phyloP scores from a whole-genome alignment of 2,329 filamentous ascomycete species.

The Penicillium sp. region DNA sequence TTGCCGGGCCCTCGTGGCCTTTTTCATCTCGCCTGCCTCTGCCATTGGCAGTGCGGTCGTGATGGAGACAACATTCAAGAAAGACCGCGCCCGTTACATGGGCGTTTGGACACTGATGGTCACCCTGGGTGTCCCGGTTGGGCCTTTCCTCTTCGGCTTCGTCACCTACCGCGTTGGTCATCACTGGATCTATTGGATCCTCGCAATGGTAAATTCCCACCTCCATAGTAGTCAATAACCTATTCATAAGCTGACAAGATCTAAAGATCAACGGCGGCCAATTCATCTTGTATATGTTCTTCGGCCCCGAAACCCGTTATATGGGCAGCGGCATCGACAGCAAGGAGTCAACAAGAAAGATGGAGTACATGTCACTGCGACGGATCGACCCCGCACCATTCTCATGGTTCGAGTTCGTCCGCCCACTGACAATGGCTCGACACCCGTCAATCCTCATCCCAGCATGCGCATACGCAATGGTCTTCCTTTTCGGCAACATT shows the following conservation, averaged over 20 bases:
- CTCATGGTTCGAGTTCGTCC: constrained; percentile 51
- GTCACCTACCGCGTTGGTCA: constrained; percentile 56
- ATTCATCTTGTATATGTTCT: constrained; percentile 57
- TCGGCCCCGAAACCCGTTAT: constrained; percentile 58
- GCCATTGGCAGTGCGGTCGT: constrained; percentile 59
- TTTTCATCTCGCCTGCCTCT: constrained; percentile 57
- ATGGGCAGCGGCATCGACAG: constrained; percentile 31
- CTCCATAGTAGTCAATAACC: neutral
- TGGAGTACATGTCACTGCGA: constrained; percentile 47
- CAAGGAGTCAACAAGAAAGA: constrained; percentile 41
- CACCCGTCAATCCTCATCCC: constrained; percentile 54
- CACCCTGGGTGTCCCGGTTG: constrained; percentile 50
- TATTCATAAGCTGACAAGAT: constrained; percentile 13
- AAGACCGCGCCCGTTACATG: constrained; percentile 56
- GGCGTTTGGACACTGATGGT: constrained; percentile 58
- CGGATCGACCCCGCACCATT: constrained; percentile 57
- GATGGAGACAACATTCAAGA: constrained; percentile 58
- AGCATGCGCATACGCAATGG: constrained; percentile 56
- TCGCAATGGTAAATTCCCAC: constrained; percentile 52
- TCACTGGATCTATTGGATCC: constrained; percentile 60
- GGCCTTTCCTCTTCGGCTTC: constrained; percentile 41
- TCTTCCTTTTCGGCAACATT: constrained; percentile 57
- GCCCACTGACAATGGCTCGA: constrained; percentile 50
- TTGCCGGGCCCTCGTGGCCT: constrained; percentile 54
- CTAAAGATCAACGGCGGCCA: constrained; percentile 56